These are phyloP conservation scores for Blastobotrys elegans DNA, from an alignment of 1,139 yeast genomes.

Conservation along the genomic window DNA sequence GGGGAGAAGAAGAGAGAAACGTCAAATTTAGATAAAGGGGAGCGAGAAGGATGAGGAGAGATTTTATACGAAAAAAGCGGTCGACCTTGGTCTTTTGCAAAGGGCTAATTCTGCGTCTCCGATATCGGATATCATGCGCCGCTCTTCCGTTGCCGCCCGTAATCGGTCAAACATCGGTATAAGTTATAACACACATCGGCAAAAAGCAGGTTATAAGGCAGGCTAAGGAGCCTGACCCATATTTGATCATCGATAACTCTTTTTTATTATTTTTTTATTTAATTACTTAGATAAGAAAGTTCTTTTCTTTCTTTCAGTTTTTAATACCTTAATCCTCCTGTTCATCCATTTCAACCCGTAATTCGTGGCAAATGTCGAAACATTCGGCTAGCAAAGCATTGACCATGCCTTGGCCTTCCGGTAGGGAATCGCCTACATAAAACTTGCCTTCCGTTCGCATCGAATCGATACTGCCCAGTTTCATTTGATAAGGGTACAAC, in stretches of 20 bases:
- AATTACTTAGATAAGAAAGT: too few relatives aligned
- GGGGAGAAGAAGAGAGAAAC: background rate
- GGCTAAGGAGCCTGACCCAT: too few relatives aligned
- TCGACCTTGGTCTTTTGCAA: too few relatives aligned
- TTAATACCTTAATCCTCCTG: constrained; percentile 27
- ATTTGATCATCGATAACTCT: too few relatives aligned
- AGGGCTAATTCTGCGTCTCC: too few relatives aligned
- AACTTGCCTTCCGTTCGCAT: constrained; percentile 87
- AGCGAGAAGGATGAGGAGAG: too few relatives aligned
- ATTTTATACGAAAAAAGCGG: too few relatives aligned
- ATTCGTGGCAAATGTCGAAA: constrained; percentile 85
- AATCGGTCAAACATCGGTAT: background rate
- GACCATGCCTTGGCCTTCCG: constrained; percentile 95
- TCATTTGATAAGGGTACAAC: constrained; percentile 91
- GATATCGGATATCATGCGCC: too few relatives aligned
- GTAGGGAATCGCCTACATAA: constrained; percentile 78
- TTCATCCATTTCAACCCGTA: constrained; percentile 83
- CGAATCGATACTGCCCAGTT: constrained; percentile 83
- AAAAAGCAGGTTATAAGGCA: too few relatives aligned
- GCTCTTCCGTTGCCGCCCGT: background rate
- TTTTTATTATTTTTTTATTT: too few relatives aligned
- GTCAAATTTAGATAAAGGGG: background rate
- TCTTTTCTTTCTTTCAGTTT: background rate
- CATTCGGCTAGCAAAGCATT: constrained; percentile 90
- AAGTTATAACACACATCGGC: too few relatives aligned